Conservation (phyloP, 1,284 basidiomycete genomes). For the Phaffia rhodozyma region DNA sequence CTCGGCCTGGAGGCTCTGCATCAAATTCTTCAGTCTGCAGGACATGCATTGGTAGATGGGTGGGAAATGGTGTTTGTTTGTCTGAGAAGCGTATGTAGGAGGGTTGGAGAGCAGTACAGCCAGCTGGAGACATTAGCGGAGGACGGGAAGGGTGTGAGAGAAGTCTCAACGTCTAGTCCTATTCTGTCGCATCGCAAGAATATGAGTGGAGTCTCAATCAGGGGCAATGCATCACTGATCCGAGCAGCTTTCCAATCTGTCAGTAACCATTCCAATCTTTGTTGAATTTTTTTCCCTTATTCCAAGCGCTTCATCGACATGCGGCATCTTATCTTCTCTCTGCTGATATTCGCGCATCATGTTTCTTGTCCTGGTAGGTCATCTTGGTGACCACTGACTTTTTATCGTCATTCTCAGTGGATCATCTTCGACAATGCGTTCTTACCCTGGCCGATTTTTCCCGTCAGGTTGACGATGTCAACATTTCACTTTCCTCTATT, state of each 20-base stretch:
- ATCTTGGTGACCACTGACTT: slow-evolving; percentile 86
- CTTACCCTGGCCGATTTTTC: slow-evolving; percentile 81
- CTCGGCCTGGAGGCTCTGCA: slow-evolving; percentile 82
- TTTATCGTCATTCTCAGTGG: slow-evolving; percentile 62
- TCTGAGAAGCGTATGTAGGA: slow-evolving; percentile 60
- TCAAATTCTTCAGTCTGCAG: slow-evolving; percentile 76
- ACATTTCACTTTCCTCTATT: slow-evolving; percentile 85
- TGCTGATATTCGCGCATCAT: slow-evolving; percentile 42
- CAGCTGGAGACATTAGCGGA: neutral
- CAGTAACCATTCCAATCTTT: slow-evolving; percentile 79
- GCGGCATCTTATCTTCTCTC: slow-evolving; percentile 30
- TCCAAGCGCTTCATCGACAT: neutral
- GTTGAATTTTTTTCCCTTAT: slow-evolving; percentile 61
- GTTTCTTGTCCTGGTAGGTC: slow-evolving; percentile 51
- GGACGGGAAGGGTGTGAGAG: neutral
- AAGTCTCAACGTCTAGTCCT: neutral
- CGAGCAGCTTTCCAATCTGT: slow-evolving; percentile 82
- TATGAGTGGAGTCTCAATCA: slow-evolving; percentile 2
- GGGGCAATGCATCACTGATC: slow-evolving; percentile 32
- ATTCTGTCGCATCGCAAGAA: neutral
- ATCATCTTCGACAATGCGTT: slow-evolving; percentile 77
- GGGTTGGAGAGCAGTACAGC: slow-evolving; percentile 7
- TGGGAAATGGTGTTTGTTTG: slow-evolving; percentile 91
- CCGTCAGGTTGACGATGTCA: slow-evolving; percentile 74
- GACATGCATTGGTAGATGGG: slow-evolving; percentile 76